A percentile compares a stretch with the other conserved stretches of the same genome.
phyloP scores from a whole-genome alignment of 805 yeast species.

The Hanseniaspora meyeri region DNA sequence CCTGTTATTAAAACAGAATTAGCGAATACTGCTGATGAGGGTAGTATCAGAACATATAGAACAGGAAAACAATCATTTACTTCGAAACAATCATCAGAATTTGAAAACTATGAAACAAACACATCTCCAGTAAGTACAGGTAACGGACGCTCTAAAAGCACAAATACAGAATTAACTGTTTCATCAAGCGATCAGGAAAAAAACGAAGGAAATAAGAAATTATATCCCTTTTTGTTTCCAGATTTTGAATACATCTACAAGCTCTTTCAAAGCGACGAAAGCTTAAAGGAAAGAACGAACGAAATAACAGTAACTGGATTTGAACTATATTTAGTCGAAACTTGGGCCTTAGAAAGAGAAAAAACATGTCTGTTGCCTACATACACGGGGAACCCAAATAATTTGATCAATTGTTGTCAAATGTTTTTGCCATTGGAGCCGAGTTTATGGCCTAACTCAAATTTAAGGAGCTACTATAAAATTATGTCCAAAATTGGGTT shows the following conservation, averaged over 20 bases:
- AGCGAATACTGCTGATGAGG: background rate
- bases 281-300: background rate
- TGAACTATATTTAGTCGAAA: slow-evolving; percentile 86
- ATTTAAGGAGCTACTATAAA: slow-evolving; percentile 47
- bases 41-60: background rate
- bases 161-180: too few species aligned
- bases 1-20: background rate
- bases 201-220: background rate
- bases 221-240: slow-evolving; percentile 13
- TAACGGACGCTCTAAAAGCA: background rate
- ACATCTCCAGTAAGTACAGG: background rate
- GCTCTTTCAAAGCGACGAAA: background rate
- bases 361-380: slow-evolving; percentile 60
- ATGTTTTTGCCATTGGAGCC: slow-evolving; percentile 36
- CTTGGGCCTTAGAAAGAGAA: slow-evolving; percentile 73
- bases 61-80: background rate
- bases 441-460: slow-evolving; percentile 25
- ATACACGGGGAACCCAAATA: slow-evolving; percentile 72
- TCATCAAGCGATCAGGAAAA: background rate
- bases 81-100: background rate
- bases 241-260: slow-evolving; percentile 11
- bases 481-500: slow-evolving; percentile 49
- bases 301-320: slow-evolving; percentile 39
- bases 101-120: background rate
- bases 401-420: slow-evolving; percentile 48